phyloP scores from a whole-genome alignment of 768 basidiomycete species.

The Suillus subaureus region DNA sequence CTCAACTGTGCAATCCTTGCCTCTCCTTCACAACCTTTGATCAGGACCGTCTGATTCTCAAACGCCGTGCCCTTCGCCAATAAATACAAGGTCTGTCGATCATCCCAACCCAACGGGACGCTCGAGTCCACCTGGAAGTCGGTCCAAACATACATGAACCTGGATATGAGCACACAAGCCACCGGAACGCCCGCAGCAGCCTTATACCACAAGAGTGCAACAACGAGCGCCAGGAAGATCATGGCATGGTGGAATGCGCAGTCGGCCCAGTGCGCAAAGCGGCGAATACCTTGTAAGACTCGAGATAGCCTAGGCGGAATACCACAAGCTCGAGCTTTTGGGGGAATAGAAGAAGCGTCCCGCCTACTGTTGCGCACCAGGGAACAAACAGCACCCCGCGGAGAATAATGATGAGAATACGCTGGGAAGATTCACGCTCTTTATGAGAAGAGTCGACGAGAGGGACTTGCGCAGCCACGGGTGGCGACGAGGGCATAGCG shows the following conservation, averaged over 20 bases:
- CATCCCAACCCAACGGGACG: conserved; percentile 34
- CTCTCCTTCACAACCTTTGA: background rate
- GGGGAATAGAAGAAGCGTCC: conserved; percentile 33
- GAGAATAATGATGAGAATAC: conserved; percentile 8
- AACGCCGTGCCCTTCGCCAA: conserved; percentile 24
- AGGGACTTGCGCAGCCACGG: background rate
- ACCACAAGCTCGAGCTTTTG: conserved; percentile 26
- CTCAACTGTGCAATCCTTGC: background rate
- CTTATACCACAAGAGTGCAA: conserved; percentile 22
- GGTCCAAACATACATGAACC: conserved; percentile 32
- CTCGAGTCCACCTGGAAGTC: conserved; percentile 24
- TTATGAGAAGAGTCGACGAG: background rate
- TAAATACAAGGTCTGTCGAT: conserved; percentile 37
- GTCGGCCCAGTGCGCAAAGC: conserved; percentile 40
- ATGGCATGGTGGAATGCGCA: conserved; percentile 36
- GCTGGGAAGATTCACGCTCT: background rate
- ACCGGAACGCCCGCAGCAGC: conserved; percentile 23
- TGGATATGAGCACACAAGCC: conserved; percentile 18
- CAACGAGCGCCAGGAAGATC: conserved; percentile 33
- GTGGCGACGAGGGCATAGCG: background rate
- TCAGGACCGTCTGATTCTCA: conserved; percentile 7
- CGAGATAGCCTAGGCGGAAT: conserved; percentile 33
- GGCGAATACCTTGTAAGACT: conserved; percentile 34
- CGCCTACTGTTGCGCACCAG: conserved; percentile 39
- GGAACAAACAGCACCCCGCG: conserved; percentile 33